phyloP scores from a whole-genome alignment of 768 basidiomycete species.

The Collybia sordida region DNA sequence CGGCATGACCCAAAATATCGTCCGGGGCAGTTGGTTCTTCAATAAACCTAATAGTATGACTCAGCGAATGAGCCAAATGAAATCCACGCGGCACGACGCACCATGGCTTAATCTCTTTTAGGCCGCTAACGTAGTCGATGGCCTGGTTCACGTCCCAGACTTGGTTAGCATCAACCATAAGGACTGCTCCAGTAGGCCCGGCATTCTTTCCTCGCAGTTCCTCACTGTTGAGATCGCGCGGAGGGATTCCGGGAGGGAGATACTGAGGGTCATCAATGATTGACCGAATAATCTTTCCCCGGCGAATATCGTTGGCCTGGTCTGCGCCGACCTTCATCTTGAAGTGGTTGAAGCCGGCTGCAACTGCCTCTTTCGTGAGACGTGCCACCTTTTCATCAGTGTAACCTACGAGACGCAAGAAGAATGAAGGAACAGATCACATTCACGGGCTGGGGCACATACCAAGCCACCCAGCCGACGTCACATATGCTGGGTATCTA shows the following conservation, averaged over 20 bases:
- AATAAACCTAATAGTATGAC: slow-evolving; percentile 65
- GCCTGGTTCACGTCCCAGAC: slow-evolving; percentile 94
- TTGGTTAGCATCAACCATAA: slow-evolving; percentile 98
- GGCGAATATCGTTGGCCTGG: slow-evolving; percentile 67
- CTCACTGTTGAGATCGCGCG: slow-evolving; percentile 59
- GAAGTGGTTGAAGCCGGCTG: slow-evolving; percentile 95
- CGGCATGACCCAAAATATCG: too few species aligned
- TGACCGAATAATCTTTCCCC: slow-evolving; percentile 84
- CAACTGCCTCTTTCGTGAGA: slow-evolving; percentile 83
- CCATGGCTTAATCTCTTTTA: slow-evolving; percentile 87
- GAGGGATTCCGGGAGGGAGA: slow-evolving; percentile 57
- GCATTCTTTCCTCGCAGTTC: slow-evolving; percentile 87
- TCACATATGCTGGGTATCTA: slow-evolving; percentile 93
- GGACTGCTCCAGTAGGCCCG: slow-evolving; percentile 88
- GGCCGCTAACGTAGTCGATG: slow-evolving; percentile 83
- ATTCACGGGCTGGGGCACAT: slow-evolving; percentile 9
- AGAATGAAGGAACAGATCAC: not conserved
- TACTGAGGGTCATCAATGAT: slow-evolving; percentile 93
- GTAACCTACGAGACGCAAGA: slow-evolving; percentile 55
- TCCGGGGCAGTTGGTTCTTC: slow-evolving; percentile 94
- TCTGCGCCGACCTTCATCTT: slow-evolving; percentile 94
- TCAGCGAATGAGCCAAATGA: not conserved
- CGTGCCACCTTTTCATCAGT: slow-evolving; percentile 88
- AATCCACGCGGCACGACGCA: slow-evolving; percentile 24
- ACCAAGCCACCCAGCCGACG: slow-evolving; percentile 92